phyloP scores from a whole-genome alignment of 306 rosid genomes.

The Urtica urens region DNA sequence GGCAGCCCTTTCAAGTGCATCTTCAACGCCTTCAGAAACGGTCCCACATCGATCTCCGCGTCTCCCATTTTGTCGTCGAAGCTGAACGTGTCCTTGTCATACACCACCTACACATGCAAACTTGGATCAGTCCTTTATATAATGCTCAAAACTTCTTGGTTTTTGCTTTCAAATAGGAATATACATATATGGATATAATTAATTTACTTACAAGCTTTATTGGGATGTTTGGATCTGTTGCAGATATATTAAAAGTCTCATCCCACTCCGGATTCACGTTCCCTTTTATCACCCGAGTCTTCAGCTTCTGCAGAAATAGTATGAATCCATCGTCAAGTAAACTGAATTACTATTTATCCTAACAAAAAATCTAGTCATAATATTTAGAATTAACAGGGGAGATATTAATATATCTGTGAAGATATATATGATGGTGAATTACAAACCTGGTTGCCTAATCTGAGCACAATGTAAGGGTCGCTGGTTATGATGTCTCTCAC shows the following conservation, averaged over 20 bases:
- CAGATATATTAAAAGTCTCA: slow-evolving; percentile 8
- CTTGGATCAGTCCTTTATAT: too few species aligned
- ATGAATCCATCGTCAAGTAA: too few species aligned
- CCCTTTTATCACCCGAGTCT: slow-evolving; percentile 17
- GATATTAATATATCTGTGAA: too few species aligned
- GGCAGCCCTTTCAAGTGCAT: slow-evolving; percentile 33
- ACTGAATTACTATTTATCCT: too few species aligned
- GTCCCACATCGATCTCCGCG: slow-evolving; percentile 50
- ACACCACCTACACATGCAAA: slow-evolving; percentile 77
- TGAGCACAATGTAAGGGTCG: slow-evolving; percentile 58
- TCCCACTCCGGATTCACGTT: slow-evolving; percentile 23
- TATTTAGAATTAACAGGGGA: too few species aligned
- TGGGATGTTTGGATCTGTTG: slow-evolving; percentile 20
- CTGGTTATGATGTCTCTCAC: slow-evolving; percentile 45
- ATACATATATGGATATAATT: too few species aligned
- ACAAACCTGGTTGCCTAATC: slow-evolving; percentile 48
- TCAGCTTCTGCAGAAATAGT: slow-evolving; percentile 21
- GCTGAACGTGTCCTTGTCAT: slow-evolving; percentile 56
- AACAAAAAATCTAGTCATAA: too few species aligned
- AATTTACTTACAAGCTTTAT: slow-evolving; percentile 49
- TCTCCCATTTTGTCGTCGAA: slow-evolving; percentile 82
- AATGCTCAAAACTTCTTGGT: too few species aligned
- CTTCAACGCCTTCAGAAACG: slow-evolving; percentile 40
- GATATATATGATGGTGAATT: too few species aligned
- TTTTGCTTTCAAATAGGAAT: too few species aligned